phyloP scores from a whole-genome alignment of 768 basidiomycete species.

The Tylopilus felleus region DNA sequence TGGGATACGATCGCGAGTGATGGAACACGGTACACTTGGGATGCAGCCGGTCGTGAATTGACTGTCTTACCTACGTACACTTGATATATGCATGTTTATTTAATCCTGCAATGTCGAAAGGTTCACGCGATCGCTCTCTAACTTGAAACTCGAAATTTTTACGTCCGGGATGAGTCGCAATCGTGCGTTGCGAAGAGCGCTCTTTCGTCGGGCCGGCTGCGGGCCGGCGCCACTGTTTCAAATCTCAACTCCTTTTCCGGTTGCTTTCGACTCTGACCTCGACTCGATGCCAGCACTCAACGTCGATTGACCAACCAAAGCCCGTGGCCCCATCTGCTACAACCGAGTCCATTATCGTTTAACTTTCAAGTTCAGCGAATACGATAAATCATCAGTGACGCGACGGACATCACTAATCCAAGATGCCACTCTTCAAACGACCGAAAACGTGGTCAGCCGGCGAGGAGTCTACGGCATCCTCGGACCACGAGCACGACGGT shows the following conservation, averaged over 20 bases:
- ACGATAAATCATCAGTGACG: not conserved
- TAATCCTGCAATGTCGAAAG: not conserved
- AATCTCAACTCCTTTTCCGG: not conserved
- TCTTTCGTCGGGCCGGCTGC: not conserved
- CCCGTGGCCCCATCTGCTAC: not conserved
- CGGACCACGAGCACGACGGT: conserved; percentile 11
- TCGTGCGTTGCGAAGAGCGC: too few species aligned
- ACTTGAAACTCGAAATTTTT: too few species aligned
- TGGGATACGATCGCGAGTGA: conserved; percentile 6
- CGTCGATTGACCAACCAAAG: not conserved
- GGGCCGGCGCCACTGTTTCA: not conserved
- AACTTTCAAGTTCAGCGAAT: not conserved
- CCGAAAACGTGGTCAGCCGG: conserved; percentile 27
- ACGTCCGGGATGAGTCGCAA: not conserved
- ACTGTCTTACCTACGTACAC: not conserved
- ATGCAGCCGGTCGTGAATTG: not conserved
- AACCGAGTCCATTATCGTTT: not conserved
- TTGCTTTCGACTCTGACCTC: not conserved
- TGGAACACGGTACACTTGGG: conserved; percentile 4
- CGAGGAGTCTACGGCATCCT: conserved; percentile 13
- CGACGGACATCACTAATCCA: not conserved
- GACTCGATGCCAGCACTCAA: not conserved
- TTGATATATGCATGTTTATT: not conserved
- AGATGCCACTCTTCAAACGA: conserved; percentile 35
- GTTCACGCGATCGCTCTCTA: too few species aligned